Conservation (phyloP, 768 basidiomycete genomes). For the Imleria badia region DNA sequence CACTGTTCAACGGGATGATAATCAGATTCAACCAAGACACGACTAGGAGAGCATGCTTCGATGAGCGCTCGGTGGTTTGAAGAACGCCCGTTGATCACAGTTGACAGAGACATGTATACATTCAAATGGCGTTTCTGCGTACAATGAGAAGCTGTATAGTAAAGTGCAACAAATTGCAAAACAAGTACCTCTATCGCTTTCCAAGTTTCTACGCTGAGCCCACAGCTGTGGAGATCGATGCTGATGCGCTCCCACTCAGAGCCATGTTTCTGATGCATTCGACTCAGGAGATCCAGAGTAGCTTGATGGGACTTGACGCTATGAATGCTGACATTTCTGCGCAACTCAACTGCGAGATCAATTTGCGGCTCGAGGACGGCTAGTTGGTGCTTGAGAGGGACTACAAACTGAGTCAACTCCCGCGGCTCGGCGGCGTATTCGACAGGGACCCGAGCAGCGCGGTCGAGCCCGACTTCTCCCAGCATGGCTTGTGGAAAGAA, state of each 20-base stretch:
- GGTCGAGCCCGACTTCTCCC: slow-evolving; percentile 93
- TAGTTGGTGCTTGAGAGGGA: slow-evolving; percentile 80
- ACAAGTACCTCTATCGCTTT: slow-evolving; percentile 63
- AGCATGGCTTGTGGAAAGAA: slow-evolving; percentile 73
- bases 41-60: slow-evolving; percentile 54
- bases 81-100: slow-evolving; percentile 77
- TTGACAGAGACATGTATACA: slow-evolving; percentile 85
- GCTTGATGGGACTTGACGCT: slow-evolving; percentile 76
- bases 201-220: slow-evolving; percentile 77
- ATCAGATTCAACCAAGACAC: slow-evolving; percentile 88
- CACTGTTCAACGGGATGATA: slow-evolving; percentile 64
- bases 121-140: slow-evolving; percentile 68
- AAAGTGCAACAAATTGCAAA: background rate
- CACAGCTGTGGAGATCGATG: slow-evolving; percentile 89
- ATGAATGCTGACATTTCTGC: slow-evolving; percentile 82
- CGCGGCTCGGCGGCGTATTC: slow-evolving; percentile 50
- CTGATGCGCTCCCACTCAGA: slow-evolving; percentile 64
- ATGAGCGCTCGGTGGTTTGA: slow-evolving; percentile 64
- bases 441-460: slow-evolving; percentile 70
- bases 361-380: slow-evolving; percentile 81
- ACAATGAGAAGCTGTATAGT: slow-evolving; percentile 10
- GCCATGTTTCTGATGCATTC: slow-evolving; percentile 58
- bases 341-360: slow-evolving; percentile 76
- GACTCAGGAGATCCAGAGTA: slow-evolving; percentile 63
- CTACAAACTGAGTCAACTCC: slow-evolving; percentile 71